Evolutionary conservation across 257 asterid genomes (phyloP), one percentile per base, ranked within the genome.

Genomic region (Solanum clarkiae): DNA sequence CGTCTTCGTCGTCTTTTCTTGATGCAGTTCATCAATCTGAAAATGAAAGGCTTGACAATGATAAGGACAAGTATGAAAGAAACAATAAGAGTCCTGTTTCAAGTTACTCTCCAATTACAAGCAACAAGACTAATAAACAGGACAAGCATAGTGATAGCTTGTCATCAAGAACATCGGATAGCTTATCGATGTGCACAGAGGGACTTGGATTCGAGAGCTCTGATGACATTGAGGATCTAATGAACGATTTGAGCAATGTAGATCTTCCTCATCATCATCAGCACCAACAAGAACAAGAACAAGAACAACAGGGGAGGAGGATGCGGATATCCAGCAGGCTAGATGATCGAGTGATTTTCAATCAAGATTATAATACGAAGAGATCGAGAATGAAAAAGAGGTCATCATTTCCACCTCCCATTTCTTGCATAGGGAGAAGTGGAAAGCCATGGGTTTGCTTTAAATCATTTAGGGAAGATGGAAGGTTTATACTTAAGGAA

Each of bases 151-250:
- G 88, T 17, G 91, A 92, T 17, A 89, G 94, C 90, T 86, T 87
- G 47, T 93, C 98, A 0, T 93, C 95, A 24, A 84, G 82, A 87
- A 92, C 87, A 72, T 92, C 92, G 0, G 94, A 93, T 36, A 92
- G 86, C 80, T 71, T 92, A 16, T 93, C 98, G 1, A 65, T 93
- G 18, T 95, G 97, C 88, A 96, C 96, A 0, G 97, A 94, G 81
- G 95, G 98, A 8, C 96, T 94, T 20, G 97, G 98, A 14, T 92
- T 90, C 42, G 98, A 96, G 84, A 95, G 93, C 90, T 94, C 91
- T 42, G 94, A 91, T 80, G 93, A 90, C 3, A 89, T 88, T 5
- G 92, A 91, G 84, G 94, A 93, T 49, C 77, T 84, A 84, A 87
- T 80, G 49, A 86, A 88, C 56, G 89, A 92, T 60, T 80, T 85